phyloP scores from a whole-genome alignment of 192 early-diverging fungal genomes.

The Coemansia sp. region DNA sequence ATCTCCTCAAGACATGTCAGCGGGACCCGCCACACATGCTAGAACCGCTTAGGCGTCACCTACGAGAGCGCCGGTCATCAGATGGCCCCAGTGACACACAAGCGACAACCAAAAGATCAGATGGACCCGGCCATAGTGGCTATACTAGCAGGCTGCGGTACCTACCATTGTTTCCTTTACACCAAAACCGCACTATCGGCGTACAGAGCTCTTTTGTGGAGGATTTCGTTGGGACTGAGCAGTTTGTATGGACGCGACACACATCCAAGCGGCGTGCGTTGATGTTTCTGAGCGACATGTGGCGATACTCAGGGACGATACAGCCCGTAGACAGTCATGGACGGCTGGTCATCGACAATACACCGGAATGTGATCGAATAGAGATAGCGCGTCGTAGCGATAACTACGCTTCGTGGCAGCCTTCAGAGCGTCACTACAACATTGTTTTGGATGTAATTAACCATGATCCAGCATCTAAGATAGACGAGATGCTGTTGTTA shows the following conservation, averaged over 20 bases:
- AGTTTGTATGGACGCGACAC: slow-evolving; percentile 21
- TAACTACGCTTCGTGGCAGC: slow-evolving; percentile 24
- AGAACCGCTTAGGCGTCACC: neutral
- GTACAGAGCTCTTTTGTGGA: slow-evolving; percentile 14
- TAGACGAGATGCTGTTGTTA: slow-evolving; percentile 27
- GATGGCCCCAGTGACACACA: too few relatives aligned
- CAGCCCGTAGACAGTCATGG: slow-evolving; percentile 5
- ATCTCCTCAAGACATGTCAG: slow-evolving; percentile 37
- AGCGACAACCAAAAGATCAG: neutral
- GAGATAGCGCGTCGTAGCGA: slow-evolving; percentile 1
- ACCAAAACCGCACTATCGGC: neutral
- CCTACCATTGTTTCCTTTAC: slow-evolving; percentile 11
- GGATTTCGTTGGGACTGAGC: slow-evolving; percentile 9
- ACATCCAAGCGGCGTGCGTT: slow-evolving; percentile 44
- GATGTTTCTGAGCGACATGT: slow-evolving; percentile 52
- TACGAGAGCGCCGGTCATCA: neutral
- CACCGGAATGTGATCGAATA: neutral
- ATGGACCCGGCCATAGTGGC: neutral
- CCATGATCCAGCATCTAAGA: slow-evolving; percentile 21
- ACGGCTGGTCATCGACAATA: neutral
- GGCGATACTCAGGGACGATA: slow-evolving; percentile 22
- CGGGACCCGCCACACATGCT: slow-evolving; percentile 4
- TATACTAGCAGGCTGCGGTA: neutral
- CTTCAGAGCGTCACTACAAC: slow-evolving; percentile 38
- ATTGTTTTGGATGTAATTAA: slow-evolving; percentile 41